Conservation (phyloP, 2,329 filamentous ascomycete genomes). For the Monosporascus sp. region DNA sequence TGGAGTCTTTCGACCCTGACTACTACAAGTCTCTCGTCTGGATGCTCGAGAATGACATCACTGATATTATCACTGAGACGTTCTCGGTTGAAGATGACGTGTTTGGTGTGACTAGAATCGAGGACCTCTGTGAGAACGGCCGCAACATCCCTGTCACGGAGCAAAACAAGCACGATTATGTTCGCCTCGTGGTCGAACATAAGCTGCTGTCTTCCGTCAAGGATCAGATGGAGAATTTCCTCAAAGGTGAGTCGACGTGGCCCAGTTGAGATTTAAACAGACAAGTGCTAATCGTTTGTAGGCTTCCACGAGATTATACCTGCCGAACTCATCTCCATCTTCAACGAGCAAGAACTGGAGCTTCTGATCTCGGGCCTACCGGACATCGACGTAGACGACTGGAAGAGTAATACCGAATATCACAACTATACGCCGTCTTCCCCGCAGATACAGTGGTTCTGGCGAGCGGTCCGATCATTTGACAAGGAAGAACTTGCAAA, state of each 20-base stretch:
- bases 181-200: slow-evolving; percentile 90
- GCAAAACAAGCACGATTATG: slow-evolving; percentile 98
- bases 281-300: slow-evolving; percentile 31
- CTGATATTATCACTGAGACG: slow-evolving; percentile 92
- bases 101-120: slow-evolving; percentile 82
- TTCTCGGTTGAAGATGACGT: slow-evolving; percentile 92
- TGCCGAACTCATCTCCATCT: slow-evolving; percentile 88
- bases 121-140: slow-evolving; percentile 83
- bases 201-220: slow-evolving; percentile 87
- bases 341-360: slow-evolving; percentile 97
- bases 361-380: slow-evolving; percentile 93
- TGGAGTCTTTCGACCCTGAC: slow-evolving; percentile 97
- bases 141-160: slow-evolving; percentile 92
- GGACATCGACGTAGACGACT: slow-evolving; percentile 96
- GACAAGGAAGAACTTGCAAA: slow-evolving; percentile 99
- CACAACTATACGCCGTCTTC: slow-evolving; percentile 95
- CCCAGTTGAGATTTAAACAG: slow-evolving; percentile 1
- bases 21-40: slow-evolving; percentile 98
- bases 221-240: slow-evolving; percentile 89
- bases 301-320: slow-evolving; percentile 98
- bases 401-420: slow-evolving; percentile 98
- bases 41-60: slow-evolving; percentile 99
- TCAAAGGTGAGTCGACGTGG: slow-evolving; percentile 57
- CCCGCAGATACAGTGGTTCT: slow-evolving; percentile 99
- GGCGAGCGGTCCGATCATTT: slow-evolving; percentile 93